Evolutionary conservation across 345 rosid species (phyloP).

Genomic region (Litchi chinensis): DNA sequence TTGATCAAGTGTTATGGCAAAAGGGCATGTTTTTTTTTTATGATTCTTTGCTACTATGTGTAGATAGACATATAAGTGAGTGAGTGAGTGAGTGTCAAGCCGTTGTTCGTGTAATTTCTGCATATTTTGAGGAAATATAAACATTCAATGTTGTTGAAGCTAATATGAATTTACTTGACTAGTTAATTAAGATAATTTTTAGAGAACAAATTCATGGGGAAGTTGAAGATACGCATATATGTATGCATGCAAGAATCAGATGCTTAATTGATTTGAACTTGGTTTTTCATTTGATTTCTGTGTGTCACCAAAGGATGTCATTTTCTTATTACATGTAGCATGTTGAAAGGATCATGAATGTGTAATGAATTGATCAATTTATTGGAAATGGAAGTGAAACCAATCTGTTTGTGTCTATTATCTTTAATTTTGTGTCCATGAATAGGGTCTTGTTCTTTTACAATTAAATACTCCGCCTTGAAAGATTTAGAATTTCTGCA

Average conservation of each 20-base stretch:
- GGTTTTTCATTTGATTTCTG: not conserved
- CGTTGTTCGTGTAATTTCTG: not conserved
- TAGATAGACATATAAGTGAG: not conserved
- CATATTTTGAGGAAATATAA: not conserved
- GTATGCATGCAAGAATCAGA: not conserved
- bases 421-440: not conserved
- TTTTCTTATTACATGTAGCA: not conserved
- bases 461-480: too few species aligned
- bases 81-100: not conserved
- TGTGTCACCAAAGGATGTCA: too few species aligned
- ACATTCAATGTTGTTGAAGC: not conserved
- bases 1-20: not conserved
- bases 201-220: too few species aligned
- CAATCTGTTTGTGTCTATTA: too few species aligned
- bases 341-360: not conserved
- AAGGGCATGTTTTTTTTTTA: not conserved
- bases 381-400: not conserved
- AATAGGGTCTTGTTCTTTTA: not conserved
- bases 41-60: not conserved
- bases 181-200: too few species aligned
- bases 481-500: not conserved
- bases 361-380: not conserved
- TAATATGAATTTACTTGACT: too few species aligned
- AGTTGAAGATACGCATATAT: too few species aligned
- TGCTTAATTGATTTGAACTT: not conserved